Base-by-base conservation (phyloP, 768 basidiomycete genomes). In the Auricularia heimuer region DNA sequence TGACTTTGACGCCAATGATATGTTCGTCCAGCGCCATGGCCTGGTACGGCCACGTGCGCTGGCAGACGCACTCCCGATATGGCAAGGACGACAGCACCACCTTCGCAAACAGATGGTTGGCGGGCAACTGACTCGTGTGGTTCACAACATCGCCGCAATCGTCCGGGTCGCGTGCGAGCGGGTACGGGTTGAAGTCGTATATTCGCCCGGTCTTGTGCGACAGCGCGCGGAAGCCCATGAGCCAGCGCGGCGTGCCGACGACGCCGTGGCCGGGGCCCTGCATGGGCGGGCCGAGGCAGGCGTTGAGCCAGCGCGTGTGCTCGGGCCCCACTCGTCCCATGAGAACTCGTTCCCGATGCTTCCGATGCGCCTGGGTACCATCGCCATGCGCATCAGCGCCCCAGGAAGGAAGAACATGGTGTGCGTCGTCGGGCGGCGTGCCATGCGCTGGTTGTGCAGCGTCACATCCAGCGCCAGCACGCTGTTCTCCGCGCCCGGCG, bases 151-250 rank as follows among this genome's bases (percentile, higher is more conserved):
- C 56, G 29, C 29, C 56, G 16, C 10, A 10, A 8, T 60, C 56
- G 8, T 29, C 29, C 24, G 4, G 24, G 11, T 24, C 56, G 29
- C 56, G 56, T 29, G 24, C 29, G 29, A 24, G 11, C 7, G 56
- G 10, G 34, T 60, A 60, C 24, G 56, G 56, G 29, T 60, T 60
- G 56, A 60, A 60, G 29, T 60, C 56, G 24, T 8, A 18, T 24
- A 60, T 24, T 4, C 24, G 18, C 7, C 8, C 6, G 29, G 24
- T 29, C 29, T 29, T 14, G 24, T 60, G 56, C 56, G 29, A 34
- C 56, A 60, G 56, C 56, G 56, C 56, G 56, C 56, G 56, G 56
- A 6, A 60, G 56, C 56, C 56, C 7, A 60, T 10, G 24, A 60
- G 56, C 29, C 34, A 60, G 56, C 56, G 56, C 56, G 4, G 56